Evolutionary conservation across 2,329 filamentous ascomycete genomes (phyloP), one percentile per base, ranked within the genome.

Genomic region (Verticillium longisporum): DNA sequence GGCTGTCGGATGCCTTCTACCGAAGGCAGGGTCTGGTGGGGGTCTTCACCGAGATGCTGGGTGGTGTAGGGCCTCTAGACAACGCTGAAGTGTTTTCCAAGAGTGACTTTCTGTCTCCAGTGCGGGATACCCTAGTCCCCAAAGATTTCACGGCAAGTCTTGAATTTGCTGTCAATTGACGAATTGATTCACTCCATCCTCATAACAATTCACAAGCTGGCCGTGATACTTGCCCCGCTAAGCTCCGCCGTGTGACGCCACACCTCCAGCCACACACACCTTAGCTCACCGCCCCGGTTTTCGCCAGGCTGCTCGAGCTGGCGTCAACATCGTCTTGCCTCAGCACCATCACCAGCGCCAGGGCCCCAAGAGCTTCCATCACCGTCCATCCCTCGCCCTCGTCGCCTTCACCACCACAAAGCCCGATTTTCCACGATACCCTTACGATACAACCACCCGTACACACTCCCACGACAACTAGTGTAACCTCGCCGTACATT

Each of bases 291-390:
- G 60, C 58, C 63, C 64, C 59, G 57, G 11, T 62, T 68, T 67
- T 65, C 67, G 61, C 61, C 66, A 72, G 69, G 69, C 69, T 71
- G 68, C 70, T 67, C 64, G 66, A 69, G 69, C 67, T 71, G 68
- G 68, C 69, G 66, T 71, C 70, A 72, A 68, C 64, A 65, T 64
- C 61, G 37, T 50, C 45, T 50, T 50, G 45, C 45, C 45, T 50
- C 45, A 50, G 45, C 45, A 50, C 45, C 45, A 9, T 21, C 26
- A 55, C 26, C 54, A 55, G 15, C 26, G 54, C 54, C 61, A 61
- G 58, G 50, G 61, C 58, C 26, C 63, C 54, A 58, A 61, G 61
- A 63, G 56, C 62, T 64, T 61, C 60, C 63, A 59, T 59, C 33
- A 38, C 62, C 36, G 56, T 59, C 61, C 56, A 61, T 60, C 61